phyloP scores from a whole-genome alignment of 495 filamentous ascomycete genomes.

The Tuber umbilicatum region DNA sequence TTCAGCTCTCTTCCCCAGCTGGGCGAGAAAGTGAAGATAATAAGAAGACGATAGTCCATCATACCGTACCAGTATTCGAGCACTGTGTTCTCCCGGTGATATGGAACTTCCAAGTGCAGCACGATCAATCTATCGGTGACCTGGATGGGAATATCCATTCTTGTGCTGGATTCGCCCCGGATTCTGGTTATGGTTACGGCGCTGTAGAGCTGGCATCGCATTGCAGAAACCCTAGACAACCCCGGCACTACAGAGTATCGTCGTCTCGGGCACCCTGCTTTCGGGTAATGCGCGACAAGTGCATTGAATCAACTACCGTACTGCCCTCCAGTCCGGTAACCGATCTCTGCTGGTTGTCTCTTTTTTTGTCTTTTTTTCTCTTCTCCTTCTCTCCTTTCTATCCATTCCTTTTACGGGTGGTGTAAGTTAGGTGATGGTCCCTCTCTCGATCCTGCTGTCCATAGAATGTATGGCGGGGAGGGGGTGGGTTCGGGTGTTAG shows the following conservation, averaged over 20 bases:
- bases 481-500: background rate
- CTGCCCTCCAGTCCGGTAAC: background rate
- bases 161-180: background rate
- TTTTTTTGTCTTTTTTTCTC: background rate
- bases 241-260: background rate
- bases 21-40: background rate
- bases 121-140: background rate
- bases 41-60: background rate
- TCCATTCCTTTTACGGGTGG: background rate
- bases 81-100: background rate
- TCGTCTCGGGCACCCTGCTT: conserved; percentile 6
- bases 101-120: background rate
- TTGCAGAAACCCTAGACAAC: conserved; percentile 3
- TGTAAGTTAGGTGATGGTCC: background rate
- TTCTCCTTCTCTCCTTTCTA: background rate
- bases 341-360: background rate
- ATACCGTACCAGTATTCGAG: background rate
- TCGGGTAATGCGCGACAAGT: background rate
- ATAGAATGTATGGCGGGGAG: background rate
- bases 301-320: background rate
- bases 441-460: background rate
- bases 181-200: conserved; percentile 5
- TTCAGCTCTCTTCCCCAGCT: background rate
- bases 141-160: background rate
- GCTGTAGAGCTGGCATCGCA: conserved; percentile 1